These are phyloP conservation scores for Termitomyces heimii DNA, from an alignment of 768 basidiomycete species.

Conservation along the genomic window DNA sequence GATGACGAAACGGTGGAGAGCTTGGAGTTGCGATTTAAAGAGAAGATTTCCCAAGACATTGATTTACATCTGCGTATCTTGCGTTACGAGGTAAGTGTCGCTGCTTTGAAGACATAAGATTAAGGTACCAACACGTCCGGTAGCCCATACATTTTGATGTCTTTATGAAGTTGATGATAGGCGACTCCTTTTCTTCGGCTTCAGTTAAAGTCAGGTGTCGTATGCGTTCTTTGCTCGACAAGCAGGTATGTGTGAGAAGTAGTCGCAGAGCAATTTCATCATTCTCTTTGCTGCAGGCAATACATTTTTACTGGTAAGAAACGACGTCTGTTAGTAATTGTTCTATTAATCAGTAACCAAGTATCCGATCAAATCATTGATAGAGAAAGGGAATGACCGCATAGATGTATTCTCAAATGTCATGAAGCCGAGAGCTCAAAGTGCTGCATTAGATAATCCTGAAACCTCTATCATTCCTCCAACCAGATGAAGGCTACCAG, in stretches of 20 bases:
- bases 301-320: conserved; percentile 43
- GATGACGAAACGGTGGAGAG: conserved; percentile 26
- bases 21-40: conserved; percentile 37
- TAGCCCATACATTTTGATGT: conserved; percentile 57
- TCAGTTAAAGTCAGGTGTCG: conserved; percentile 29
- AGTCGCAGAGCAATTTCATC: not conserved
- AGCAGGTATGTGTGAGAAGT: conserved; percentile 33
- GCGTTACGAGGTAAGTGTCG: conserved; percentile 52
- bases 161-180: conserved; percentile 39
- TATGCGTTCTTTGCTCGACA: conserved; percentile 49
- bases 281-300: conserved; percentile 30
- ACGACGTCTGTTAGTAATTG: conserved; percentile 9
- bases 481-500: conserved; percentile 90
- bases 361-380: not conserved
- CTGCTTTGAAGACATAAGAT: not conserved
- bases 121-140: not conserved
- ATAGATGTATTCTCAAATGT: not conserved
- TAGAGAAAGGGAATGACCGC: not conserved
- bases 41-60: conserved; percentile 36
- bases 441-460: conserved; percentile 62
- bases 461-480: conserved; percentile 94
- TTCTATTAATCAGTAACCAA: not conserved
- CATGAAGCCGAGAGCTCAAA: conserved; percentile 25
- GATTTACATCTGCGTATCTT: conserved; percentile 51
- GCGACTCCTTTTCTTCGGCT: conserved; percentile 14